Conservation (phyloP, 2,329 filamentous ascomycete species). For the Exophiala viscosa region DNA sequence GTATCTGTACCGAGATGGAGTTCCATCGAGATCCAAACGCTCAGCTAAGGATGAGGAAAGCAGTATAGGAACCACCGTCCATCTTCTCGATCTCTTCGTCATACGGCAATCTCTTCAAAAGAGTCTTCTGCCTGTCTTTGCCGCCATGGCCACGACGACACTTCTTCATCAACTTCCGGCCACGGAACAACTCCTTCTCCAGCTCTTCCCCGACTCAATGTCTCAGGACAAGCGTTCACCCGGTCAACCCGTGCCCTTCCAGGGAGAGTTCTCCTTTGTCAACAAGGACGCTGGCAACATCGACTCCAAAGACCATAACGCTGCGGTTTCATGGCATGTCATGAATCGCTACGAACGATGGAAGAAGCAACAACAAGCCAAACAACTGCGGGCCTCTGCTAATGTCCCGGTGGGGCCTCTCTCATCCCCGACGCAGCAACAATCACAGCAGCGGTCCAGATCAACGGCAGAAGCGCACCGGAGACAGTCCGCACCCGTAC, state of each 20-base stretch:
- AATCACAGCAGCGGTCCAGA: constrained; percentile 2
- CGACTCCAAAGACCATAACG: constrained; percentile 28
- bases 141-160: constrained; percentile 11
- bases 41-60: constrained; percentile 23
- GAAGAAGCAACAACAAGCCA: constrained; percentile 28
- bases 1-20: constrained; percentile 1
- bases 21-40: constrained; percentile 18
- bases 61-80: constrained; percentile 20
- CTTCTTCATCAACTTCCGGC: constrained; percentile 11
- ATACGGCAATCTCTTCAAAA: constrained; percentile 14
- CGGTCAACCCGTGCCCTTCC: constrained; percentile 22
- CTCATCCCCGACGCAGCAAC: constrained; percentile 11
- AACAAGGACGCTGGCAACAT: constrained; percentile 30
- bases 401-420: constrained; percentile 23
- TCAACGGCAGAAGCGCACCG: constrained; percentile 5
- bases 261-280: constrained; percentile 28
- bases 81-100: constrained; percentile 17
- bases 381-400: constrained; percentile 22
- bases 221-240: constrained; percentile 20
- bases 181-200: constrained; percentile 2
- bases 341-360: constrained; percentile 29
- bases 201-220: constrained; percentile 12
- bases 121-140: neutral
- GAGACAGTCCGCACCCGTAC: constrained; percentile 6
- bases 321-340: constrained; percentile 27